Evolutionary conservation across 2,329 filamentous ascomycete species (phyloP).

Genomic region (Botrytis hyacinthi): DNA sequence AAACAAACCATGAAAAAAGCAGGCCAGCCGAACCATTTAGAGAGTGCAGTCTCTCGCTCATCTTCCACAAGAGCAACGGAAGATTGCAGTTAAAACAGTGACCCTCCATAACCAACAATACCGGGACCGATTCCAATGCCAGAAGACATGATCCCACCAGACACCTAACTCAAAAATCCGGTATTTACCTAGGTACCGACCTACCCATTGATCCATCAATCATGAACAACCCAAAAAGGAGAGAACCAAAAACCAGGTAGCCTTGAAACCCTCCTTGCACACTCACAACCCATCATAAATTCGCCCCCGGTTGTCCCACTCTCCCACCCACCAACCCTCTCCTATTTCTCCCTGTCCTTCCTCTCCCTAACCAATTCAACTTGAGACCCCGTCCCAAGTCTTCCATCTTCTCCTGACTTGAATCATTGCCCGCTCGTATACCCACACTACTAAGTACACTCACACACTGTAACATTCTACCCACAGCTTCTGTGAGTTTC

Average conservation of each 20-base stretch:
- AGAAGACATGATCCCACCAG: constrained; percentile 10
- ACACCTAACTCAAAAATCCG: constrained; percentile 1
- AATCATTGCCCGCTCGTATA: constrained; percentile 52
- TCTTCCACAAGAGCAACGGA: not conserved
- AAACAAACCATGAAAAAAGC: not conserved
- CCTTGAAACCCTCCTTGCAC: not conserved
- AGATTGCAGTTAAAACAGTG: not conserved
- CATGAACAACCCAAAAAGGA: not conserved
- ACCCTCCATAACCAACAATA: not conserved
- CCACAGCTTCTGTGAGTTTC: constrained; percentile 90
- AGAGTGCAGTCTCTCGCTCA: not conserved
- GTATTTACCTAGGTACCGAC: not conserved
- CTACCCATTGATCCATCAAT: not conserved
- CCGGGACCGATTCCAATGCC: constrained; percentile 4
- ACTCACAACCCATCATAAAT: not conserved
- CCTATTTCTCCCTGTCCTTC: constrained; percentile 82
- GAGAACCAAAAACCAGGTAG: not conserved
- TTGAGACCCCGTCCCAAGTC: constrained; percentile 84
- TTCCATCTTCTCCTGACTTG: constrained; percentile 74
- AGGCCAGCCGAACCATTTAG: not conserved
- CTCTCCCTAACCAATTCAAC: constrained; percentile 92
- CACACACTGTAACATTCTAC: constrained; percentile 93
- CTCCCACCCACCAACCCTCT: constrained; percentile 70
- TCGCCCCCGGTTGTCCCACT: constrained; percentile 23
- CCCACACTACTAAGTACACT: constrained; percentile 80